phyloP scores from a whole-genome alignment of 495 filamentous ascomycete species.

The Lasiosphaeria ovina region DNA sequence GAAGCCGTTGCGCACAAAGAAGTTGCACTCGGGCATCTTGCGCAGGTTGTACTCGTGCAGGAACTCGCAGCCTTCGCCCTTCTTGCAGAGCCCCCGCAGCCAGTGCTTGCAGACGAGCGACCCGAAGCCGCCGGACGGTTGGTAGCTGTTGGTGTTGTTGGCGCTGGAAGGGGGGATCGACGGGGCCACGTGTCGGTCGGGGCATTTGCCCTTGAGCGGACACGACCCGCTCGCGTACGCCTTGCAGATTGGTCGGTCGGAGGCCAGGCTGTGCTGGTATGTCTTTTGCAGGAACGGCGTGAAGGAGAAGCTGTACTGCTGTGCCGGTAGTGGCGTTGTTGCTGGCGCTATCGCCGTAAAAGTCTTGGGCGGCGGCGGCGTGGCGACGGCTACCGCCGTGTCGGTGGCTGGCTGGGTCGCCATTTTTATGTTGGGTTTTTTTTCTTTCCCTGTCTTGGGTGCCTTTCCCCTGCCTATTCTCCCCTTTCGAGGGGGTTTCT shows the following conservation, averaged over 20 bases:
- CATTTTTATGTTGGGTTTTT: not conserved
- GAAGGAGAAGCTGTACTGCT: slow-evolving; percentile 69
- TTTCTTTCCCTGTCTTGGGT: no score
- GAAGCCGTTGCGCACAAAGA: slow-evolving; percentile 83
- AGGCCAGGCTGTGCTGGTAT: slow-evolving; percentile 73
- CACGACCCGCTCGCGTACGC: slow-evolving; percentile 71
- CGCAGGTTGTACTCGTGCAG: slow-evolving; percentile 97
- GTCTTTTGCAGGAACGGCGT: slow-evolving; percentile 67
- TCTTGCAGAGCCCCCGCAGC: slow-evolving; percentile 95
- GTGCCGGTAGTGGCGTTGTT: slow-evolving; percentile 20
- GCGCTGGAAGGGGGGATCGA: not conserved
- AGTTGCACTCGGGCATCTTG: slow-evolving; percentile 96
- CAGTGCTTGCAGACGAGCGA: slow-evolving; percentile 97
- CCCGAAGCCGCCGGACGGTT: slow-evolving; percentile 47
- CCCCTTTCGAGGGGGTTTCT: no score
- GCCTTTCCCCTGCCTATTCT: no score
- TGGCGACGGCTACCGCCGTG: not conserved
- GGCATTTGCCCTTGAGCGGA: slow-evolving; percentile 70
- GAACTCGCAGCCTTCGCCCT: slow-evolving; percentile 92
- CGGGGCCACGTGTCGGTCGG: slow-evolving; percentile 50
- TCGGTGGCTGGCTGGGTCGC: not conserved
- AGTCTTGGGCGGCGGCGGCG: not conserved
- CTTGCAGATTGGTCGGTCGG: slow-evolving; percentile 76
- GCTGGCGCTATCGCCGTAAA: slow-evolving; percentile 8
- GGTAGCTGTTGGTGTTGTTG: slow-evolving; percentile 3